A percentile compares a stretch with the other conserved stretches of the same genome.
These are phyloP conservation scores for Zasmidium angulare DNA, from an alignment of 2,329 filamentous ascomycete species.

Conservation along the genomic window DNA sequence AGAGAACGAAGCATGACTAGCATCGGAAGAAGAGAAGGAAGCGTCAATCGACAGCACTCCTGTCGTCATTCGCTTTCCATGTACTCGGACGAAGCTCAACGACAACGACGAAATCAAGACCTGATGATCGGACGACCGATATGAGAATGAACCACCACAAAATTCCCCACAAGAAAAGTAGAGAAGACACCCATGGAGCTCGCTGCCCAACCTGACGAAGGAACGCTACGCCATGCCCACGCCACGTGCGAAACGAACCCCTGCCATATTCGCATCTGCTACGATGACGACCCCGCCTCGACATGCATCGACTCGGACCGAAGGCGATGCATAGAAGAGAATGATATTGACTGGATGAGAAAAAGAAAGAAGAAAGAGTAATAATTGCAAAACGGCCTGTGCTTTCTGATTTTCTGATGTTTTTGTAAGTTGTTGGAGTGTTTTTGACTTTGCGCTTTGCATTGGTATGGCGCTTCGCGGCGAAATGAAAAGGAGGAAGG, in stretches of 20 bases:
- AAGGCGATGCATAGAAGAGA: neutral
- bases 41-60: constrained; percentile 10
- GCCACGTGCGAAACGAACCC: neutral
- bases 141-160: constrained; percentile 7
- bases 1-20: constrained; percentile 14
- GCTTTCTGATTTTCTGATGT: neutral
- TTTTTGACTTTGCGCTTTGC: constrained; percentile 1
- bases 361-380: neutral
- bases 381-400: constrained; percentile 2
- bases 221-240: neutral
- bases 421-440: neutral
- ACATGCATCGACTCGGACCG: constrained; percentile 1
- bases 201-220: constrained; percentile 10
- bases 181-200: constrained; percentile 12
- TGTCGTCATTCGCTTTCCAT: constrained; percentile 5
- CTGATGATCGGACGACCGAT: constrained; percentile 18
- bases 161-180: constrained; percentile 8
- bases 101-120: constrained; percentile 15
- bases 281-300: neutral
- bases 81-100: constrained; percentile 8
- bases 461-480: constrained; percentile 5
- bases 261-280: constrained; percentile 6
- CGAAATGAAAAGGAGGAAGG: neutral
- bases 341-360: neutral
- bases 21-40: constrained; percentile 7